These are phyloP conservation scores for Aspergillus aculeatus DNA, from an alignment of 2,329 filamentous ascomycete genomes.

Conservation along the genomic window DNA sequence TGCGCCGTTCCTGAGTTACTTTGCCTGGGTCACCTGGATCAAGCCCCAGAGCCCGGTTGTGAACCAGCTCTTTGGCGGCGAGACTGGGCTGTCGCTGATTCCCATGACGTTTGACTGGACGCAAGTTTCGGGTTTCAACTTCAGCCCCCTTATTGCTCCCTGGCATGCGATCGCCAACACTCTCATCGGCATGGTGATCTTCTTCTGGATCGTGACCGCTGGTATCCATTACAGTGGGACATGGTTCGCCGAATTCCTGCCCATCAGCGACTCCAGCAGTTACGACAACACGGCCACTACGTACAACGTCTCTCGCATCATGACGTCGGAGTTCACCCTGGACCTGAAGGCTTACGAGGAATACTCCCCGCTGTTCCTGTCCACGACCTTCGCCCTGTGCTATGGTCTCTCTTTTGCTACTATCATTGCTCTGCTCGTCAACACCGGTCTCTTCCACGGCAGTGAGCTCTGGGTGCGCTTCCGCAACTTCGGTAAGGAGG, in stretches of 20 bases:
- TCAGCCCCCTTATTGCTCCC: constrained; percentile 67
- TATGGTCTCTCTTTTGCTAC: constrained; percentile 73
- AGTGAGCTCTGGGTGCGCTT: constrained; percentile 65
- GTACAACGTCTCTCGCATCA: constrained; percentile 65
- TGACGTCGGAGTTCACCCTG: constrained; percentile 62
- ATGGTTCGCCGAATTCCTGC: constrained; percentile 65
- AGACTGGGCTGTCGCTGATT: constrained; percentile 64
- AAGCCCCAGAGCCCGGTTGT: constrained; percentile 65
- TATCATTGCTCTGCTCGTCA: constrained; percentile 67
- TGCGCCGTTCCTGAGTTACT: constrained; percentile 67
- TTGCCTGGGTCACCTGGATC: constrained; percentile 71
- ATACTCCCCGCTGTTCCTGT: constrained; percentile 63
- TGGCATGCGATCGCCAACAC: constrained; percentile 75
- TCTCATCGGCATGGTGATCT: constrained; percentile 63
- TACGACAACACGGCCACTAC: constrained; percentile 67
- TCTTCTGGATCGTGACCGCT: constrained; percentile 61
- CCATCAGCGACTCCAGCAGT: constrained; percentile 67
- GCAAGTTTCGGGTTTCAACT: constrained; percentile 66
- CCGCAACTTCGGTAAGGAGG: constrained; percentile 55
- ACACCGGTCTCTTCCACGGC: constrained; percentile 66
- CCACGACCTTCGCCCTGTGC: constrained; percentile 67
- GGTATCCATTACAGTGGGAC: constrained; percentile 64
- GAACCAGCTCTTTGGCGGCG: constrained; percentile 72
- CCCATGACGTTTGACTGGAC: constrained; percentile 78
- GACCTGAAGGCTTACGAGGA: constrained; percentile 62